A percentile compares a stretch with the other conserved stretches of the same genome.
phyloP scores from a whole-genome alignment of 441 rosid genomes.

The Populus hybrid region DNA sequence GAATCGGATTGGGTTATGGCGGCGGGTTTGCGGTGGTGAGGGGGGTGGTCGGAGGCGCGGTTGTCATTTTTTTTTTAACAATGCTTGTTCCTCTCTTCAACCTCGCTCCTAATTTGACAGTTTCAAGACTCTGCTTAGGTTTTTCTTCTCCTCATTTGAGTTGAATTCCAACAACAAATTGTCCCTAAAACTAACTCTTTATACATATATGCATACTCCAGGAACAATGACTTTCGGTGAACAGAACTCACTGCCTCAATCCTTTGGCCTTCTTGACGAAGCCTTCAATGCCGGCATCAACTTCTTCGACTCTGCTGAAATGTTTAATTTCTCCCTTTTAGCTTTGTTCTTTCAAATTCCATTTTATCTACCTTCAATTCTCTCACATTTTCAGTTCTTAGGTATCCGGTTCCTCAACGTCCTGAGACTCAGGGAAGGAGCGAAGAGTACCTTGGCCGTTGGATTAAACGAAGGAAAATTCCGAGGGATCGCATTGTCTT shows the following conservation, averaged over 20 bases:
- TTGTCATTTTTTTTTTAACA: not conserved
- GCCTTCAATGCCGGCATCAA: constrained; percentile 55
- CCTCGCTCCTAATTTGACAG: constrained; percentile 43
- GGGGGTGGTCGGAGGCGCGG: too few species aligned
- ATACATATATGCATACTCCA: constrained; percentile 5
- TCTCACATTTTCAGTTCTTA: not conserved
- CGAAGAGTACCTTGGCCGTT: constrained; percentile 58
- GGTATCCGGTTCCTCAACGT: constrained; percentile 77
- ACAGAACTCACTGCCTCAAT: constrained; percentile 47
- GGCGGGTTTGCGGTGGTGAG: too few species aligned
- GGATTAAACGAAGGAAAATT: constrained; percentile 53
- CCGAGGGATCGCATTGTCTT: constrained; percentile 50
- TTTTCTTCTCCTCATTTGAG: not conserved
- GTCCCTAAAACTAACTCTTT: not conserved
- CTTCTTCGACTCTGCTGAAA: constrained; percentile 74
- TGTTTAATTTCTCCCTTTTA: constrained; percentile 22
- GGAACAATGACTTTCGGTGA: constrained; percentile 75
- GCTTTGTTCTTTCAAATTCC: not conserved
- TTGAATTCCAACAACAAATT: not conserved
- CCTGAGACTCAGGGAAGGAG: constrained; percentile 60
- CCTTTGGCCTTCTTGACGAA: constrained; percentile 57
- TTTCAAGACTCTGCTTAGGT: constrained; percentile 68
- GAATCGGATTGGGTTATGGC: too few species aligned
- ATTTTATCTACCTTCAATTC: not conserved
- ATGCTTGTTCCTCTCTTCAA: constrained; percentile 52